Percentiles rank a stretch among this genome's conserved stretches.
Evolutionary conservation across 371 early-diverging fungal species (phyloP).

Genomic region (Apophysomyces trapeziformis): DNA sequence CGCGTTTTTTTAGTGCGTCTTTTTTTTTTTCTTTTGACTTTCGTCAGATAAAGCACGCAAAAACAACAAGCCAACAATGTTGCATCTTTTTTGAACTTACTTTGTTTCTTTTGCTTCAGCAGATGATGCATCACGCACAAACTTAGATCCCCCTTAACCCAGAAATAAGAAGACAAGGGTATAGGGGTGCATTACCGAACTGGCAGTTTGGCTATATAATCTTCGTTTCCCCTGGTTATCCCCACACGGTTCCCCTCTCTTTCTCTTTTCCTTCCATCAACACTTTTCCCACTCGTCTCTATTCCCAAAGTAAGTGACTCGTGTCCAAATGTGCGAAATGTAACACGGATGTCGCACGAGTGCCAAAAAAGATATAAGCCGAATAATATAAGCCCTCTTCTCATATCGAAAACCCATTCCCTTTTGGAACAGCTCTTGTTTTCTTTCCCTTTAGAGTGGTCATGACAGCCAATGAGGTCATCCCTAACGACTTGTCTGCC

Average conservation of each 20-base stretch:
- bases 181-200: constrained; percentile 10
- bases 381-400: constrained; percentile 12
- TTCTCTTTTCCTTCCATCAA: not conserved
- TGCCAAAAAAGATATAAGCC: constrained; percentile 1
- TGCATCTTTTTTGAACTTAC: not conserved
- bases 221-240: constrained; percentile 6
- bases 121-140: constrained; percentile 10
- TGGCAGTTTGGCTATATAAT: constrained; percentile 4
- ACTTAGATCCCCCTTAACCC: constrained; percentile 10
- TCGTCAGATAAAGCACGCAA: constrained; percentile 4
- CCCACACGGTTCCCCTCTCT: constrained; percentile 12
- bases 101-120: not conserved
- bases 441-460: not conserved
- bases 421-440: not conserved
- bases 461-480: constrained; percentile 48
- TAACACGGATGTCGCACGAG: constrained; percentile 19
- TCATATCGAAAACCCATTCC: not conserved
- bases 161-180: constrained; percentile 9
- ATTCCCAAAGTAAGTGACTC: constrained; percentile 10
- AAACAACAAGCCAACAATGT: not conserved
- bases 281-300: not conserved
- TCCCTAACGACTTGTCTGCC: constrained; percentile 55
- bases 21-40: not conserved
- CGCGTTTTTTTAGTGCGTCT: not conserved
- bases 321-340: constrained; percentile 18